Evolutionary conservation across 208 protist species (phyloP).

Genomic region (Leishmania tarentolae): DNA sequence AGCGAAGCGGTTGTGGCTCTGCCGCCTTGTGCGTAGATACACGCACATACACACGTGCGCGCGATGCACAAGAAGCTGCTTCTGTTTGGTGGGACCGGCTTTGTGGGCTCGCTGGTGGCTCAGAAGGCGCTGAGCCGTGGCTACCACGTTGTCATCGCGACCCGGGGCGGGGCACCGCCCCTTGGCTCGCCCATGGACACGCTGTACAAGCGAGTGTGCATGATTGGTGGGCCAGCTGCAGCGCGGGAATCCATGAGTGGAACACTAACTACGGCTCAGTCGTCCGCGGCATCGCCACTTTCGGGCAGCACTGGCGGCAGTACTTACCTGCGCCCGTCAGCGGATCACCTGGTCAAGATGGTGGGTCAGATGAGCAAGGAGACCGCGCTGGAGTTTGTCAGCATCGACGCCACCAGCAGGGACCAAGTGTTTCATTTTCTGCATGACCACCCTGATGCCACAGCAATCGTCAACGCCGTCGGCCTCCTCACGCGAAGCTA

Average conservation of each 20-base stretch:
- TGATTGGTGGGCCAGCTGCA: conserved; percentile 44
- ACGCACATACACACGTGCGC: neutral
- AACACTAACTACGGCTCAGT: neutral
- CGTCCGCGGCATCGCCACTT: conserved; percentile 6
- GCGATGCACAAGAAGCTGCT: conserved; percentile 73
- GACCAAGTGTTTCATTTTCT: conserved; percentile 76
- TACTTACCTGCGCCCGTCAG: conserved; percentile 4
- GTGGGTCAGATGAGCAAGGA: conserved; percentile 25
- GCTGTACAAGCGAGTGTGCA: conserved; percentile 38
- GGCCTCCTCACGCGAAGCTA: conserved; percentile 71
- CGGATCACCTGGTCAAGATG: conserved; percentile 24
- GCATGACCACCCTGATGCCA: conserved; percentile 77
- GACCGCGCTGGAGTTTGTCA: conserved; percentile 68
- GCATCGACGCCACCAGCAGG: conserved; percentile 63
- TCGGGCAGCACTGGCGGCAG: neutral
- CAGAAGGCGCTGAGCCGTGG: conserved; percentile 62
- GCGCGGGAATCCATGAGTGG: conserved; percentile 29
- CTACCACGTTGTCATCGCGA: conserved; percentile 70
- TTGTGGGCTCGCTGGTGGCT: conserved; percentile 68
- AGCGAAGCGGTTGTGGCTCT: neutral
- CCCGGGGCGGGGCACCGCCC: conserved; percentile 53
- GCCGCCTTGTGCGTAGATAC: neutral
- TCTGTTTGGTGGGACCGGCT: conserved; percentile 86
- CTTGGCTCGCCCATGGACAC: conserved; percentile 41
- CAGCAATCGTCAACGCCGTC: conserved; percentile 70